These are phyloP conservation scores for Trichoderma semiorbis DNA, from an alignment of 2,329 filamentous ascomycete genomes.

Conservation along the genomic window DNA sequence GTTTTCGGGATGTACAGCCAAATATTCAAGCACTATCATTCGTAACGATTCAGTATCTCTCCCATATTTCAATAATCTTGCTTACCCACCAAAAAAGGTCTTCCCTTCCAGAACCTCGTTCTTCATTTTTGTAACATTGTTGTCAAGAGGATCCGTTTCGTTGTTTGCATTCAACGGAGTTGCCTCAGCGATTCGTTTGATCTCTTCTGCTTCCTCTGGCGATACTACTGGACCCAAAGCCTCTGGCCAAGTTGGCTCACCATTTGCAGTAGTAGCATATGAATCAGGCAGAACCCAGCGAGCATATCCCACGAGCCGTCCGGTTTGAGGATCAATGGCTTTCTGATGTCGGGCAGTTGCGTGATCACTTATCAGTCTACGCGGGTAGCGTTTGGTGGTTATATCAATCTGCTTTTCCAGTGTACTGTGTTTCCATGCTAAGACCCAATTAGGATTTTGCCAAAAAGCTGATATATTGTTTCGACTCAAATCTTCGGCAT, in stretches of 20 bases:
- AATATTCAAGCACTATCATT: conserved; percentile 25
- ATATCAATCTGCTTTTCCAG: neutral
- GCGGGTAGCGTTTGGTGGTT: neutral
- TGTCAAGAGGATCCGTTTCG: conserved; percentile 5
- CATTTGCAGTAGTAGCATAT: neutral
- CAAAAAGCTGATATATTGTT: conserved; percentile 16
- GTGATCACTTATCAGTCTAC: conserved; percentile 20
- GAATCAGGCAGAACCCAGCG: conserved; percentile 24
- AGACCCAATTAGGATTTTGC: neutral
- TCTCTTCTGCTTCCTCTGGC: conserved; percentile 13
- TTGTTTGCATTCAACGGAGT: conserved; percentile 19
- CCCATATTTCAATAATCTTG: neutral
- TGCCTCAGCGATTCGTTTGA: conserved; percentile 8
- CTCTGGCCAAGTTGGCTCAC: conserved; percentile 17
- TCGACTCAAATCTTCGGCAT: neutral
- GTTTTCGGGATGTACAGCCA: conserved; percentile 30
- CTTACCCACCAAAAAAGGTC: neutral
- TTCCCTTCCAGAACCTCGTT: neutral
- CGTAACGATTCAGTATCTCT: neutral
- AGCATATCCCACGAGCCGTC: conserved; percentile 24
- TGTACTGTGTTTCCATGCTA: neutral
- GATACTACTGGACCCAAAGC: neutral
- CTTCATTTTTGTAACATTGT: neutral
- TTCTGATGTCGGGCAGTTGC: conserved; percentile 23
- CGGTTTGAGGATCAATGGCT: conserved; percentile 24